A percentile compares a stretch with the other conserved stretches of the same genome.
Evolutionary conservation across 2,329 filamentous ascomycete species (phyloP).

Genomic region (Camillea tinctor): DNA sequence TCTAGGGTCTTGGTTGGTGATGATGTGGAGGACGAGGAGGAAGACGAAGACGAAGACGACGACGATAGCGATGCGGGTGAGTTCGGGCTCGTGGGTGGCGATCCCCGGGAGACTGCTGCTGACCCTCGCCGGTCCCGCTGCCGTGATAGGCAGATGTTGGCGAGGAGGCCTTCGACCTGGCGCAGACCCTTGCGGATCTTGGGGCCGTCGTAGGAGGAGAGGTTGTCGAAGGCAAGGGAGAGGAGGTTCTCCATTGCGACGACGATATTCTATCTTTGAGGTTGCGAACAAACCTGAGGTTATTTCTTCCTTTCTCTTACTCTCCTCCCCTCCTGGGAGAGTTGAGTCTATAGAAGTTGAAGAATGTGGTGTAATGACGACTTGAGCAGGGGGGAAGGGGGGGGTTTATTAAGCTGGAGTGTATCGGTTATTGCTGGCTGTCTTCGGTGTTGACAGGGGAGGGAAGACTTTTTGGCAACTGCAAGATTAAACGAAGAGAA

Average conservation of each 20-base stretch:
- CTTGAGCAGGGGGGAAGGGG: no score
- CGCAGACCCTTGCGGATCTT: constrained; percentile 93
- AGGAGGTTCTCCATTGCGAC: constrained; percentile 86
- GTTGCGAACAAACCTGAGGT: no score
- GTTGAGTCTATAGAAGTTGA: no score
- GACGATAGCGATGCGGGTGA: not conserved
- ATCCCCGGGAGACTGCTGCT: not conserved
- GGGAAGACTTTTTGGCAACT: not conserved
- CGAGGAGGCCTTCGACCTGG: constrained; percentile 90
- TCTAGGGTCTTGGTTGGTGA: constrained; percentile 60
- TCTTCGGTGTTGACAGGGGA: not conserved
- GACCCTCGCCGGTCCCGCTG: constrained; percentile 10
- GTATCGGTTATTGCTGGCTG: not conserved
- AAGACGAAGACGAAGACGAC: not conserved
- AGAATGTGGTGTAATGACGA: no score
- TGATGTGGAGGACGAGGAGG: constrained; percentile 10
- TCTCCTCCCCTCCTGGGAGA: no score
- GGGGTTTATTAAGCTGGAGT: no score
- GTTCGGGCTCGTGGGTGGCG: constrained; percentile 1
- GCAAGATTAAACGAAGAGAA: constrained; percentile 1
- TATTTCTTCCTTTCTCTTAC: no score
- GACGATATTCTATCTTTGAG: constrained; percentile 14
- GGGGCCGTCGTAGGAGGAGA: constrained; percentile 84
- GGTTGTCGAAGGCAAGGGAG: constrained; percentile 92
- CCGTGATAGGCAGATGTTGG: constrained; percentile 83